These are phyloP conservation scores for Suillus lakei DNA, from an alignment of 768 basidiomycete genomes.

Conservation along the genomic window DNA sequence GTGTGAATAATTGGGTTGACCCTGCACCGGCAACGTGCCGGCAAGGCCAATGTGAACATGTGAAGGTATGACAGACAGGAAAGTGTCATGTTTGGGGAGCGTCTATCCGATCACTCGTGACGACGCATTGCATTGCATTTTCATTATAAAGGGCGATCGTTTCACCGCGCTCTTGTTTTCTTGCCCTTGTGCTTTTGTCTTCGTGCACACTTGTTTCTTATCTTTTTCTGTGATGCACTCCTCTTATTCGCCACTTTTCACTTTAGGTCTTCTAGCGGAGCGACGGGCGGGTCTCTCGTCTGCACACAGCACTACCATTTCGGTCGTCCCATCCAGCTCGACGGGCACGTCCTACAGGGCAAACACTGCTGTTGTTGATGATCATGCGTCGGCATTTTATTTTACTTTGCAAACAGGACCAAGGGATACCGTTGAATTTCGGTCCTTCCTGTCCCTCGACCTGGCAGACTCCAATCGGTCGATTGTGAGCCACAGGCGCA, in stretches of 20 bases:
- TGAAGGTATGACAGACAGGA: too few relatives aligned
- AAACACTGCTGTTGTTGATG: constrained; percentile 24
- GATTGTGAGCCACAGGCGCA: constrained; percentile 43
- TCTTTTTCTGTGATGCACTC: constrained; percentile 16
- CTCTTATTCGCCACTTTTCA: constrained; percentile 67
- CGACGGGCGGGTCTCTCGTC: constrained; percentile 22
- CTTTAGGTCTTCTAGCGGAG: constrained; percentile 57
- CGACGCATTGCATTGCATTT: constrained; percentile 10
- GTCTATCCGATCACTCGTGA: constrained; percentile 13
- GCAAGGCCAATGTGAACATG: not conserved
- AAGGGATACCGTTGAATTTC: constrained; percentile 44
- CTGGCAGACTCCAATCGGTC: constrained; percentile 57
- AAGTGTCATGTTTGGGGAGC: too few relatives aligned
- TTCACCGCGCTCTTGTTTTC: not conserved
- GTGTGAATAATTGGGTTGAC: not conserved
- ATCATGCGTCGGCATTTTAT: constrained; percentile 48
- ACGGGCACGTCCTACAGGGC: constrained; percentile 2
- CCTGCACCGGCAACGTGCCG: not conserved
- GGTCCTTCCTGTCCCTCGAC: constrained; percentile 74
- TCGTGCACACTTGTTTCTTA: not conserved
- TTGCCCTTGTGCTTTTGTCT: not conserved
- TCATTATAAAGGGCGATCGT: constrained; percentile 9
- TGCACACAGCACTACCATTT: constrained; percentile 18
- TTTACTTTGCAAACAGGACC: constrained; percentile 48
- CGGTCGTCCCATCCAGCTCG: constrained; percentile 17